Conservation (phyloP, 2,329 filamentous ascomycete genomes). For the Camillea tinctor region DNA sequence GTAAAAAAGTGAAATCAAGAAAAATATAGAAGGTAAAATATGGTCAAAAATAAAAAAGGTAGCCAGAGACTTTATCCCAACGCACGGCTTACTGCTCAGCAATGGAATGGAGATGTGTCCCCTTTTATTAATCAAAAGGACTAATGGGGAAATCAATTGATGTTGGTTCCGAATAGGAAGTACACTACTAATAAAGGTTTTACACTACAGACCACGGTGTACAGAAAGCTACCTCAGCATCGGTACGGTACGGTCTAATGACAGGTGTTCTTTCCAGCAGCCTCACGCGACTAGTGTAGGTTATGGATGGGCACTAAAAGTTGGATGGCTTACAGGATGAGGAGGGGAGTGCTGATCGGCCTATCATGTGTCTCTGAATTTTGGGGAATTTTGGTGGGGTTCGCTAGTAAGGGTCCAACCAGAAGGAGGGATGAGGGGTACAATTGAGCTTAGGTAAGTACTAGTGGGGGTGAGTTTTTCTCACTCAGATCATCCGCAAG, state of each 20-base stretch:
- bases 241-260: neutral
- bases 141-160: neutral
- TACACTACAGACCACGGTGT: neutral
- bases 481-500: neutral
- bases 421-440: neutral
- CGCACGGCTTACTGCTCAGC: neutral
- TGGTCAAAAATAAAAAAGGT: constrained; percentile 6
- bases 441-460: neutral
- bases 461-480: neutral
- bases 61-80: constrained; percentile 4
- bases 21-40: neutral
- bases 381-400: neutral
- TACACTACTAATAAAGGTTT: neutral
- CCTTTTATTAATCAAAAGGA: constrained; percentile 3
- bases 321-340: neutral
- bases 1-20: neutral
- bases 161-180: neutral
- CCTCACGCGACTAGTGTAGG: neutral
- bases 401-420: neutral
- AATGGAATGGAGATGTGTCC: constrained; percentile 22
- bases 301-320: neutral
- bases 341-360: neutral
- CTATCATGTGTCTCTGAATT: neutral
- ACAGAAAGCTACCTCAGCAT: neutral
- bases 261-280: neutral